Conservation (phyloP, 371 early-diverging fungal species). For the Syncephalastrum monosporum region DNA sequence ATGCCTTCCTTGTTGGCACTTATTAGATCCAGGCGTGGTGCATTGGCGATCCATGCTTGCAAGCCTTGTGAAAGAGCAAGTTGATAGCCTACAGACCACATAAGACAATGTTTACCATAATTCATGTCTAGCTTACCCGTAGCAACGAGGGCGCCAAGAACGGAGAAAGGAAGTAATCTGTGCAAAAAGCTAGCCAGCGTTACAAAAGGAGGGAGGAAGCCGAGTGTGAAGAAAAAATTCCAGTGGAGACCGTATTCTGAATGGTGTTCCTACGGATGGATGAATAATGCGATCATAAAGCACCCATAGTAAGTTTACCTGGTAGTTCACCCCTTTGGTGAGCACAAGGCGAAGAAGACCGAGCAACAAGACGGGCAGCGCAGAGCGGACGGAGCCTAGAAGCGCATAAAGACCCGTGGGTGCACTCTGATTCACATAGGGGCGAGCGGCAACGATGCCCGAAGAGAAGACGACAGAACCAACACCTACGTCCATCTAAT, state of each 20-base stretch:
- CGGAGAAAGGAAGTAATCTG: slow-evolving; percentile 37
- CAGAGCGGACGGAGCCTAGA: slow-evolving; percentile 30
- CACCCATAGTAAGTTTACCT: slow-evolving; percentile 17
- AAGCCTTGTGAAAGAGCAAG: slow-evolving; percentile 52
- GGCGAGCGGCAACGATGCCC: slow-evolving; percentile 70
- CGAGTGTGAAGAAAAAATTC: slow-evolving; percentile 98
- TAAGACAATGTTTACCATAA: background rate
- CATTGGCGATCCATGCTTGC: slow-evolving; percentile 74
- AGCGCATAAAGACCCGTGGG: slow-evolving; percentile 9
- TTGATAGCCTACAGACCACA: slow-evolving; percentile 53
- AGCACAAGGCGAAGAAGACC: slow-evolving; percentile 70
- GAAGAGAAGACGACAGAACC: slow-evolving; percentile 83
- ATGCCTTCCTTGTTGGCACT: slow-evolving; percentile 93
- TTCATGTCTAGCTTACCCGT: slow-evolving; percentile 29
- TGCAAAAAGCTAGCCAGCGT: slow-evolving; percentile 49
- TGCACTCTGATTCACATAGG: slow-evolving; percentile 32
- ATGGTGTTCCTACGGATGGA: slow-evolving; percentile 72
- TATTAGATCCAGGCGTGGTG: slow-evolving; percentile 75
- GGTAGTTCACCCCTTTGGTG: slow-evolving; percentile 86
- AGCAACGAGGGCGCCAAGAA: slow-evolving; percentile 47
- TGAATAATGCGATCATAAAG: slow-evolving; percentile 13
- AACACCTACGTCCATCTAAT: slow-evolving; percentile 87
- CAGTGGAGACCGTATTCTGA: slow-evolving; percentile 97
- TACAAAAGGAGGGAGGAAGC: slow-evolving; percentile 78
- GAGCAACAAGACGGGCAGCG: slow-evolving; percentile 69